Evolutionary conservation across 2,329 filamentous ascomycete genomes (phyloP).

Genomic region (Blastomyces emzantsi): DNA sequence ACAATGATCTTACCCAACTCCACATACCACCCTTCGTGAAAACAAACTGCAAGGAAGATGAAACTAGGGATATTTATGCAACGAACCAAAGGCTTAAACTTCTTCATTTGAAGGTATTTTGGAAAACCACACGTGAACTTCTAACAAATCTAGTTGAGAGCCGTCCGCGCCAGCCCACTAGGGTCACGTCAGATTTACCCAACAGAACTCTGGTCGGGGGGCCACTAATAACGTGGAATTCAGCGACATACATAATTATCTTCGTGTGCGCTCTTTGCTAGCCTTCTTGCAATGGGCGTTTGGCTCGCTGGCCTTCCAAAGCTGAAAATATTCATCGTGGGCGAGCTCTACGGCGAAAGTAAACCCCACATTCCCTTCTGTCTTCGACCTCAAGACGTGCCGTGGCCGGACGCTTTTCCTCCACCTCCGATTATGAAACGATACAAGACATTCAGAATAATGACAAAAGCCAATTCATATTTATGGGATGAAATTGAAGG

Average conservation of each 20-base stretch:
- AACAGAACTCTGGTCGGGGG: neutral
- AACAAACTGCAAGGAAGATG: neutral
- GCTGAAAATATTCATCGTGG: conserved; percentile 1
- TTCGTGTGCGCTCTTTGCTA: neutral
- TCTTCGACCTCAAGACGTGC: neutral
- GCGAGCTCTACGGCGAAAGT: neutral
- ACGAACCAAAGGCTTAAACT: neutral
- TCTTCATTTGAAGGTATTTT: neutral
- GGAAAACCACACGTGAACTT: neutral
- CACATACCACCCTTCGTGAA: neutral
- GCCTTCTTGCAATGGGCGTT: neutral
- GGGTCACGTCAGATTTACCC: neutral
- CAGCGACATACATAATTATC: neutral
- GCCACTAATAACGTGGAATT: neutral
- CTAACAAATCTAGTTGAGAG: neutral
- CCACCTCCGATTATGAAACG: neutral
- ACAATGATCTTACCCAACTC: neutral
- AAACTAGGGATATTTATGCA: neutral
- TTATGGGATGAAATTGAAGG: neutral
- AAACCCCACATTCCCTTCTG: neutral
- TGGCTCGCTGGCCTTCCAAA: conserved; percentile 1
- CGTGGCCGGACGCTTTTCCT: neutral
- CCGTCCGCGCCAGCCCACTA: neutral
- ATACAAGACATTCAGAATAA: neutral
- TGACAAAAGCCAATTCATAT: neutral